Percentiles rank a stretch among this genome's conserved stretches.
Evolutionary conservation across 257 asterid genomes (phyloP).

Genomic region (Lycium ferocissimum): DNA sequence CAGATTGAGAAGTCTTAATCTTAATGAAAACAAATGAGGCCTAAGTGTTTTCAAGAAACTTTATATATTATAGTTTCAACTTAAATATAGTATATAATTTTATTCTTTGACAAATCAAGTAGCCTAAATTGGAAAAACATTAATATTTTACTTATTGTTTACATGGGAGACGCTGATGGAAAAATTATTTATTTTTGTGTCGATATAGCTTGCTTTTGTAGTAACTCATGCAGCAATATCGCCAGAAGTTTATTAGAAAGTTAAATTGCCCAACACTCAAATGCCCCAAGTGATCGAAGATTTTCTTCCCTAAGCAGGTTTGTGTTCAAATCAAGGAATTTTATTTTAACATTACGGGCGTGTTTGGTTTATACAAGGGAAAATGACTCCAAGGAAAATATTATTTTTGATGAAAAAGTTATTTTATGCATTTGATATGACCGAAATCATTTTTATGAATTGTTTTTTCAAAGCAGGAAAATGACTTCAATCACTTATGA

Average conservation of each 20-base stretch:
- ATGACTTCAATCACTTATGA: too few species aligned
- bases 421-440: too few species aligned
- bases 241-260: constrained; percentile 37
- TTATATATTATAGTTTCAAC: too few species aligned
- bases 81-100: not conserved
- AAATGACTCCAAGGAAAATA: too few species aligned
- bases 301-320: constrained; percentile 30
- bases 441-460: too few species aligned
- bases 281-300: constrained; percentile 37
- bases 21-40: too few species aligned
- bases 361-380: too few species aligned
- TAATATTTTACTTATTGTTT: not conserved
- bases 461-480: too few species aligned
- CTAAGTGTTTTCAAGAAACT: too few species aligned
- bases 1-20: too few species aligned
- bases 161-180: not conserved
- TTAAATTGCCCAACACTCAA: constrained; percentile 25
- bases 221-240: constrained; percentile 35
- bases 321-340: not conserved
- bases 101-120: not conserved
- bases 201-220: constrained; percentile 31
- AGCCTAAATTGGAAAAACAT: not conserved
- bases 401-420: too few species aligned
- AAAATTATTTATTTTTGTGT: not conserved
- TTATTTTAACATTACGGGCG: not conserved